Base-by-base conservation (phyloP, 2,329 filamentous ascomycete species). In the Xylariaceae sp. region DNA sequence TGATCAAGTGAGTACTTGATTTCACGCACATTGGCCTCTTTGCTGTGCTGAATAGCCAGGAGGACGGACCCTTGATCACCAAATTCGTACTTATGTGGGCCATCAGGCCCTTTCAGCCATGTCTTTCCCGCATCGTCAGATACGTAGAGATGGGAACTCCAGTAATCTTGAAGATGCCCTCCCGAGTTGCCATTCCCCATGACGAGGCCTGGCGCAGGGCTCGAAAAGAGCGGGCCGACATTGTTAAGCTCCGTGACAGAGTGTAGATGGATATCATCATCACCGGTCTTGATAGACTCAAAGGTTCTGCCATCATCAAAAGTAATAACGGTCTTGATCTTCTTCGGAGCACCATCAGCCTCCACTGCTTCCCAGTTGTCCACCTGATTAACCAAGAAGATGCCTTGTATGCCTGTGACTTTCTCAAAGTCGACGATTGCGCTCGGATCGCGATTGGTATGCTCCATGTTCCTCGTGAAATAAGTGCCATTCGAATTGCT, bases 401-500 rank as follows among this genome's bases (percentile, higher is more conserved):
- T 88, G 34, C 94, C 94, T 68, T 97, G 92, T 34, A 99, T 93
- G 50, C 88, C 87, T 39, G 87, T 81, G 47, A 99, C 85, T 72
- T 96, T 96, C 68, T 99, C 94, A 63, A 97, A 99, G 69, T 99
- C 94, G 46, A 99, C 92, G 51, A 85, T 82, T 2, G 90, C 91
- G 28, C 74, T 72, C 10, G 68, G 62, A 63, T 93, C 88, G 63
- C 92, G 88, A 69, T 99, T 97, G 33, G 93, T 97, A 69, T 97
- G 88, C 53, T 95, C 89, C 50, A 93, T 81, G 63, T 96, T 97
- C 64, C 88, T 86, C 2, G 89, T 94, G 68, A 97, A 99, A 70
- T 93, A 97, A 2, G 91, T 97, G 55, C 94, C 94, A 67, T 97
- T 95, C 31, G 92, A 97, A 69, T 99, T 99, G 67, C 93, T 97